phyloP scores from a whole-genome alignment of 116 monocot species.

The Papilionanthe hybrid region DNA sequence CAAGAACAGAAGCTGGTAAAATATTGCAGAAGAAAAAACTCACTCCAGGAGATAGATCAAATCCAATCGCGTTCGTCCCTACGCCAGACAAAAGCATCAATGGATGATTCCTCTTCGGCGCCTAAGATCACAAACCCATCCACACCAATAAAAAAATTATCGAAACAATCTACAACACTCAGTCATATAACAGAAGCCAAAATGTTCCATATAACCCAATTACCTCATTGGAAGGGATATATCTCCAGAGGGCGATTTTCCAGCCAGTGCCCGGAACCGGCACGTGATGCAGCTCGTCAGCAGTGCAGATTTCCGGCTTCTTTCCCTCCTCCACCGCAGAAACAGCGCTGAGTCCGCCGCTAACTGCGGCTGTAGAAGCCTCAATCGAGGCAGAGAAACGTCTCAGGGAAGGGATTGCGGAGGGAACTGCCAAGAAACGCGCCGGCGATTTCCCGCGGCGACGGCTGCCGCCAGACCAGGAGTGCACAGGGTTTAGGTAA shows the following conservation, averaged over 20 bases:
- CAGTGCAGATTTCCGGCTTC: slow-evolving; percentile 70
- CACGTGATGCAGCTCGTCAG: slow-evolving; percentile 93
- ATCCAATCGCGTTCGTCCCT: slow-evolving; percentile 93
- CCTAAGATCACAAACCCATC: slow-evolving; percentile 27
- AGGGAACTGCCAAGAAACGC: neutral
- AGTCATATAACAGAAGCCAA: neutral
- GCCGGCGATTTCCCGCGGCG: neutral
- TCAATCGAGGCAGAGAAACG: neutral
- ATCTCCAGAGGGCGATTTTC: slow-evolving; percentile 92
- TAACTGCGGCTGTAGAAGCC: neutral
- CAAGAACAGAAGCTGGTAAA: neutral
- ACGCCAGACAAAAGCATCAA: slow-evolving; percentile 87
- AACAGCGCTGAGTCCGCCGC: neutral
- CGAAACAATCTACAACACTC: neutral
- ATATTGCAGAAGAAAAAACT: slow-evolving; percentile 17
- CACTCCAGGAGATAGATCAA: slow-evolving; percentile 91
- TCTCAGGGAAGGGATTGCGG: neutral
- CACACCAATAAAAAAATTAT: neutral
- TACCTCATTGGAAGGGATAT: slow-evolving; percentile 64
- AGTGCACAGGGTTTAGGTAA: slow-evolving; percentile 14
- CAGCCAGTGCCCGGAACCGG: slow-evolving; percentile 65
- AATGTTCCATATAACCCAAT: neutral
- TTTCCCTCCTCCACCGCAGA: slow-evolving; percentile 9
- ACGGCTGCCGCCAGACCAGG: neutral
- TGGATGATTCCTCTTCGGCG: slow-evolving; percentile 85